Percentiles rank a stretch among this genome's conserved stretches.
Evolutionary conservation across 306 rosid genomes (phyloP).

Genomic region (Senna siamea): DNA sequence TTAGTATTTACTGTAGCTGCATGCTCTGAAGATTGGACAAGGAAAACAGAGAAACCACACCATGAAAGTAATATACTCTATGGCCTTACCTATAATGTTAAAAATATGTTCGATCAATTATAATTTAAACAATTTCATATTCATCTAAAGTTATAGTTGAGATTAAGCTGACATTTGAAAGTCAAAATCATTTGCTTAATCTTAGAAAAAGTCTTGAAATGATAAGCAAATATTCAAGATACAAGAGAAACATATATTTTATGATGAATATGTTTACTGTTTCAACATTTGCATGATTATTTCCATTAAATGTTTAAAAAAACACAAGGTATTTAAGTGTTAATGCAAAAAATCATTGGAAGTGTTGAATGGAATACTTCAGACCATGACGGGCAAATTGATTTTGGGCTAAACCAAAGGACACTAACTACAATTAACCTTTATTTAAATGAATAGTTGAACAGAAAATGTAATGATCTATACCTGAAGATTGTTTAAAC

Average conservation of each 20-base stretch:
- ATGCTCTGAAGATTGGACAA: slow-evolving; percentile 10
- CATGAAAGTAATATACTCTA: slow-evolving; percentile 22
- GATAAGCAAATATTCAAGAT: too few relatives aligned
- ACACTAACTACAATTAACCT: too few relatives aligned
- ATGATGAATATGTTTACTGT: too few relatives aligned
- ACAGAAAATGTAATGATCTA: slow-evolving; percentile 27
- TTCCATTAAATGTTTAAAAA: too few relatives aligned
- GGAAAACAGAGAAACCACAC: slow-evolving; percentile 20
- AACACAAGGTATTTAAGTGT: too few relatives aligned
- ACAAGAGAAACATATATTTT: too few relatives aligned
- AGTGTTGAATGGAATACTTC: neutral
- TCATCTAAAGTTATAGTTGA: neutral
- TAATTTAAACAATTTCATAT: neutral
- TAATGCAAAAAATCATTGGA: too few relatives aligned
- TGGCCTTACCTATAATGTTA: slow-evolving; percentile 62
- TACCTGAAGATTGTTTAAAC: slow-evolving; percentile 96
- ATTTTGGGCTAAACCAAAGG: too few relatives aligned
- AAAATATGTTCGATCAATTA: neutral
- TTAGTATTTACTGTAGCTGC: slow-evolving; percentile 23
- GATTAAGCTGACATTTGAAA: neutral
- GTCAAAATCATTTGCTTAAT: neutral
- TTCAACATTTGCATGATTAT: too few relatives aligned
- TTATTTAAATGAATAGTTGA: slow-evolving; percentile 19
- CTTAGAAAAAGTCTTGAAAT: neutral
- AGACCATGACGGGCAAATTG: too few relatives aligned